A percentile compares a stretch with the other conserved stretches of the same genome.
Evolutionary conservation across 1,284 basidiomycete species (phyloP).

Genomic region (Cystobasidium sp.): DNA sequence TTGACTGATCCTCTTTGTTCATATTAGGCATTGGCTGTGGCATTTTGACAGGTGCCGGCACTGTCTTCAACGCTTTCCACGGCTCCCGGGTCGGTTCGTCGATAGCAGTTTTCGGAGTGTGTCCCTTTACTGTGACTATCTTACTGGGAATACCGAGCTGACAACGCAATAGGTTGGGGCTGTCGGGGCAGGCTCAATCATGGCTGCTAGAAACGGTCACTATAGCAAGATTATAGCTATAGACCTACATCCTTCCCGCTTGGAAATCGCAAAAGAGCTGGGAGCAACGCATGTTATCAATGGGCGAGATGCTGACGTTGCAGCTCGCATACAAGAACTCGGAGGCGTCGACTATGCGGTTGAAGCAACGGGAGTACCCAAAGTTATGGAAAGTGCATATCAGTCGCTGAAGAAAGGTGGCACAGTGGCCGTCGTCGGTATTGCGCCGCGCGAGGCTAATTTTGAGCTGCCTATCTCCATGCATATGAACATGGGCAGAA

Average conservation of each 20-base stretch:
- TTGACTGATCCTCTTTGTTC: too few species aligned
- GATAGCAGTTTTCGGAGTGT: conserved; percentile 19
- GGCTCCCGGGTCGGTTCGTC: background rate
- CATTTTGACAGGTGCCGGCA: conserved; percentile 15
- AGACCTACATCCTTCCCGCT: conserved; percentile 18
- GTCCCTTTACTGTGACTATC: background rate
- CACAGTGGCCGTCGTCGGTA: conserved; percentile 10
- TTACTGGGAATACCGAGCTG: background rate
- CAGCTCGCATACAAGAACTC: background rate
- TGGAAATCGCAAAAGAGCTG: conserved; percentile 23
- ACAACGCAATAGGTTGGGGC: conserved; percentile 11
- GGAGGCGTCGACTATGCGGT: conserved; percentile 27
- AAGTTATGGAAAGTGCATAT: conserved; percentile 8
- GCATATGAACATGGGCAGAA: conserved; percentile 2
- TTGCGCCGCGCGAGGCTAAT: conserved; percentile 7
- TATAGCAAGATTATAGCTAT: conserved; percentile 25
- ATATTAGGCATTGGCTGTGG: conserved; percentile 8
- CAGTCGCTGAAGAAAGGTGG: conserved; percentile 4
- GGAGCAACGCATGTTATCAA: conserved; percentile 24
- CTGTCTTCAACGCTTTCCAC: conserved; percentile 23
- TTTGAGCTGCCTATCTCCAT: conserved; percentile 15
- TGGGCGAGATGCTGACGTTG: conserved; percentile 14
- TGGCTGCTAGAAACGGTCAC: conserved; percentile 11
- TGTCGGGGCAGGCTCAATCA: conserved; percentile 21
- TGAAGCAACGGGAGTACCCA: conserved; percentile 27